Base-by-base conservation (phyloP, 1,284 basidiomycete species). In the Boletellus deceptivus region DNA sequence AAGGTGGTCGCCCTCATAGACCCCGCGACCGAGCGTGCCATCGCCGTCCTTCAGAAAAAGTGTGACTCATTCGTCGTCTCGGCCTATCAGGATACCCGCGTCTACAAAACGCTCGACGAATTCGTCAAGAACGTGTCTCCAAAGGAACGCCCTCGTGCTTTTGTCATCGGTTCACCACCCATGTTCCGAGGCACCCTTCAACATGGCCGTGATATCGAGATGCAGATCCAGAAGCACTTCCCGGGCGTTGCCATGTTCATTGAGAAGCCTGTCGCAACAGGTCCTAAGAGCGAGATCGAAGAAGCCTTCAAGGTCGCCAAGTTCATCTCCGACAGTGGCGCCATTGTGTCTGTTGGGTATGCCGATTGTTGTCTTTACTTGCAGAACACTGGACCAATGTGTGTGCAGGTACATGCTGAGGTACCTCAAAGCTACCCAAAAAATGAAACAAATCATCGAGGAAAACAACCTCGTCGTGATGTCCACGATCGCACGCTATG, bases 401-500 rank as follows among this genome's bases (percentile, higher is more conserved):
- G 20, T 24, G 41, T 29, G 34, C 42, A 89, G 86, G 54, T 90
- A 90, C 65, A 96, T 96, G 92, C 76, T 97, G 50, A 86, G 93
- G 54, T 97, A 97, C 74, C 79, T 96, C 62, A 90, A 89, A 70
- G 94, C 92, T 45, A 93, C 97, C 18, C 96, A 98, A 74, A 90
- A 89, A 82, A 98, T 99, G 93, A 98, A 98, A 75, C 82, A 89
- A 56, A 95, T 98, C 69, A 91, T 98, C 67, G 79, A 93, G 64
- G 93, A 96, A 56, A 97, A 98, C 71, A 83, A 94, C 66, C 80
- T 98, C 54, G 90, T 89, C n/a, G 94, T 99, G 52, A 98, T 99
- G 95, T 83, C 90, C 46, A 98, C 95, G 48, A 88, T 95, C 60
- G 95, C 94, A 9, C 89, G 95, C 56, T 98, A 98, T 73, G 92